Evolutionary conservation across 208 protist species (phyloP).

Genomic region (Trypanosoma mega): DNA sequence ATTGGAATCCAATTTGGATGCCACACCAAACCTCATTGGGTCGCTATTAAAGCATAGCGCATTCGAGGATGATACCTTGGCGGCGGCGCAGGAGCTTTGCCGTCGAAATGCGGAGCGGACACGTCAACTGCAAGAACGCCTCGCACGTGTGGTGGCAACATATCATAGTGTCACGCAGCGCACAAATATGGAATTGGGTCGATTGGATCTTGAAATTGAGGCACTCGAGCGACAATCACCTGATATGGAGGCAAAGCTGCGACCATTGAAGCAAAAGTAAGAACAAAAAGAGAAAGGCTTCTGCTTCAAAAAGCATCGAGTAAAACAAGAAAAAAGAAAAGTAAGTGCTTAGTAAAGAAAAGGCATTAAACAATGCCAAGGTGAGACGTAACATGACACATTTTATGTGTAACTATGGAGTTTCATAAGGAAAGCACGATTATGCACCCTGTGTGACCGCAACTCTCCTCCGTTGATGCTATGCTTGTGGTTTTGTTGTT

Average conservation of each 20-base stretch:
- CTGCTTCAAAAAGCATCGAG: no score
- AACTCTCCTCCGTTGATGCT: no score
- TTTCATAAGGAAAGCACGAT: no score
- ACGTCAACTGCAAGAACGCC: neutral
- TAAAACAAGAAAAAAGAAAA: no score
- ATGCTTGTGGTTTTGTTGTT: no score
- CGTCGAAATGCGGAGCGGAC: slow-evolving; percentile 16
- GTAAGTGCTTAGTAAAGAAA: no score
- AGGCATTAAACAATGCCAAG: no score
- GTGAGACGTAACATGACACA: no score
- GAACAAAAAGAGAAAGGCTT: no score
- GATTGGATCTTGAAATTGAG: slow-evolving; percentile 19
- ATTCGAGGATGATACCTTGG: neutral
- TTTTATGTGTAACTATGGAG: no score
- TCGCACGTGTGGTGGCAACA: slow-evolving; percentile 1
- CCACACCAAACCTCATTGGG: neutral
- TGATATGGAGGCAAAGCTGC: neutral
- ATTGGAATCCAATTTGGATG: slow-evolving; percentile 1
- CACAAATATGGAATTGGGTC: slow-evolving; percentile 11
- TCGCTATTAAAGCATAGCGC: slow-evolving; percentile 1
- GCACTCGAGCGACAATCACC: slow-evolving; percentile 12
- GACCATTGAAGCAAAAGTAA: neutral
- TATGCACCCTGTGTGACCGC: no score
- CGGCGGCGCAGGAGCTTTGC: slow-evolving; percentile 10
- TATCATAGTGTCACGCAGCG: neutral